Conservation (phyloP, 768 basidiomycete species). For the Boletus barrowsii region DNA sequence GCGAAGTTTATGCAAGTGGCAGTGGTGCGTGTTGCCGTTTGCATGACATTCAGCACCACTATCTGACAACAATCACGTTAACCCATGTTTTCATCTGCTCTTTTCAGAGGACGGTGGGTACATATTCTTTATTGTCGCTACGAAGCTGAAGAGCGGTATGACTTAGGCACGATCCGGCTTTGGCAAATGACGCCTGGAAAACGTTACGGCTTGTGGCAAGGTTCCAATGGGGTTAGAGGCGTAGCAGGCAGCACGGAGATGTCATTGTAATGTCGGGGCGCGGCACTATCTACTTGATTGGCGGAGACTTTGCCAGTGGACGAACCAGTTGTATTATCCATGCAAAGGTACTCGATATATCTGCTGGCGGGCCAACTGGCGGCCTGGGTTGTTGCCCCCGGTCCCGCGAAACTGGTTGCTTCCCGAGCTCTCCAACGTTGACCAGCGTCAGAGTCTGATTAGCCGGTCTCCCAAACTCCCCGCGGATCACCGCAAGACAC, state of each 20-base stretch:
- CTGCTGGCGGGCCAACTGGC: too few species aligned
- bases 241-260: background rate
- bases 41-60: background rate
- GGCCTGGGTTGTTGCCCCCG: too few species aligned
- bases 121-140: background rate
- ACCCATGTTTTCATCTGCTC: slow-evolving; percentile 7
- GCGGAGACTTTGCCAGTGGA: background rate
- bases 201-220: slow-evolving; percentile 89
- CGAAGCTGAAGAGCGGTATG: slow-evolving; percentile 5
- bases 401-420: too few species aligned
- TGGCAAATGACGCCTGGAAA: slow-evolving; percentile 98
- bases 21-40: slow-evolving; percentile 63
- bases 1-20: slow-evolving; percentile 96
- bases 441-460: too few species aligned
- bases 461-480: too few species aligned
- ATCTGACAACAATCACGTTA: slow-evolving; percentile 11
- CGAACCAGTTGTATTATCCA: too few species aligned
- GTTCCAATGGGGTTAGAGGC: slow-evolving; percentile 41
- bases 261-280: slow-evolving; percentile 6
- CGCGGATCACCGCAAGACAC: too few species aligned
- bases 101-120: slow-evolving; percentile 68
- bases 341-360: too few species aligned
- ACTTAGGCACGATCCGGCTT: slow-evolving; percentile 83
- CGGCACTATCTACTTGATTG: slow-evolving; percentile 9
- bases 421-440: too few species aligned